phyloP scores from a whole-genome alignment of 495 filamentous ascomycete species.

The Glarea lozoyensis region DNA sequence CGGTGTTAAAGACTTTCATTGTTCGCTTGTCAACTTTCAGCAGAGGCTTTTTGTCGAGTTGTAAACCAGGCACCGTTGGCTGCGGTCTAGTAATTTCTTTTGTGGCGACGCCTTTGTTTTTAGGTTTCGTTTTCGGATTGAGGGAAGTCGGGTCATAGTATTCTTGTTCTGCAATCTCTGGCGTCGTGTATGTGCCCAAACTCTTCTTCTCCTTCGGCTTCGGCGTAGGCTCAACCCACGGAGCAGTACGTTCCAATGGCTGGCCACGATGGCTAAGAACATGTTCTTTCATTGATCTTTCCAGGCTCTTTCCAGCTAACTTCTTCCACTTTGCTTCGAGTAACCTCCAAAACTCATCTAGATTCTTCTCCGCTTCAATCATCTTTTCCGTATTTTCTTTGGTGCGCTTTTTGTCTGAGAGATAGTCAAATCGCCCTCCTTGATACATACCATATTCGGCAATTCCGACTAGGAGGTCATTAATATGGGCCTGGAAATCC shows the following conservation, averaged over 20 bases:
- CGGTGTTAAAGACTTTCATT: slow-evolving; percentile 35
- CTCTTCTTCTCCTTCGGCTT: not conserved
- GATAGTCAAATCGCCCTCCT: slow-evolving; percentile 34
- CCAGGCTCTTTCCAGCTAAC: not conserved
- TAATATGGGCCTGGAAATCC: slow-evolving; percentile 8
- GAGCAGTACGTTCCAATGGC: slow-evolving; percentile 34
- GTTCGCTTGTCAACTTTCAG: slow-evolving; percentile 34
- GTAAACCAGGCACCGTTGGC: no score
- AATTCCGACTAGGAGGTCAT: slow-evolving; percentile 18
- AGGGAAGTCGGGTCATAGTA: not conserved
- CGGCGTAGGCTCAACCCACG: slow-evolving; percentile 32
- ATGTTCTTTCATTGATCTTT: not conserved
- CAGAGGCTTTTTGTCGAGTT: slow-evolving; percentile 17
- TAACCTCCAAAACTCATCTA: slow-evolving; percentile 40
- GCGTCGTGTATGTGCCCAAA: not conserved
- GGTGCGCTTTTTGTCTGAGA: slow-evolving; percentile 35
- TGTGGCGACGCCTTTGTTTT: slow-evolving; percentile 2
- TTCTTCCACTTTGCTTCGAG: slow-evolving; percentile 17
- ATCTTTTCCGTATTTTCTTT: slow-evolving; percentile 31
- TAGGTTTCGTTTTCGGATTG: not conserved
- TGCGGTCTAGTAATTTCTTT: not conserved
- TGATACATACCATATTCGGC: slow-evolving; percentile 16
- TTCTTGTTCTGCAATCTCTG: not conserved
- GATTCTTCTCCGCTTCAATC: slow-evolving; percentile 32
- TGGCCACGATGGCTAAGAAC: not conserved